phyloP scores from a whole-genome alignment of 2,329 filamentous ascomycete species.

The Xylariaceae sp. region DNA sequence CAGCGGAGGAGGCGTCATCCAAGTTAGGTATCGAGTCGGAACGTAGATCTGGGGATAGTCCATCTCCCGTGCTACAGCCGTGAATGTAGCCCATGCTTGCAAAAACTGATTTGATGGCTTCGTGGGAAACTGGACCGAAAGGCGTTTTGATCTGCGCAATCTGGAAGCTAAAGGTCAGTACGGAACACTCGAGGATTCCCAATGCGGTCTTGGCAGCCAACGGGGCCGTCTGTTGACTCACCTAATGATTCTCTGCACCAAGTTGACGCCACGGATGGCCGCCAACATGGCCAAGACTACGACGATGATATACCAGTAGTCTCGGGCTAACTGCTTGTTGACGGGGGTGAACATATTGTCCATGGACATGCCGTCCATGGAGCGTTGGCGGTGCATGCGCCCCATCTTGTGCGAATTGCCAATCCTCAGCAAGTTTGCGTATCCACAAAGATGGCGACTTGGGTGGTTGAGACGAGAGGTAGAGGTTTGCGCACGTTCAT shows the following conservation, averaged over 20 bases:
- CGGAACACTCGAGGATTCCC: background rate
- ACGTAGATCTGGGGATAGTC: conserved; percentile 52
- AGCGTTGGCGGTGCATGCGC: conserved; percentile 21
- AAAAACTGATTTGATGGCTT: conserved; percentile 42
- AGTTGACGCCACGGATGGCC: conserved; percentile 40
- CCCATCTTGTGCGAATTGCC: conserved; percentile 25
- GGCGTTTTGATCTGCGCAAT: conserved; percentile 40
- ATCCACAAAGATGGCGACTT: background rate
- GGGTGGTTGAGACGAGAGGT: background rate
- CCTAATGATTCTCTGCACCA: conserved; percentile 40
- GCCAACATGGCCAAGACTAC: conserved; percentile 42
- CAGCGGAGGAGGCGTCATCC: conserved; percentile 54
- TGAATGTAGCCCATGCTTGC: conserved; percentile 54
- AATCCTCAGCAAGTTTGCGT: background rate
- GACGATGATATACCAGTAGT: conserved; percentile 56
- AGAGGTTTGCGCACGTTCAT: background rate
- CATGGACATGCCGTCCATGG: conserved; percentile 17
- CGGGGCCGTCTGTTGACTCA: conserved; percentile 23
- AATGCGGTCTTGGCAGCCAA: background rate
- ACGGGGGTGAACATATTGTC: conserved; percentile 37
- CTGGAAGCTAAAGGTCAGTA: conserved; percentile 31
- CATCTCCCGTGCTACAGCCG: conserved; percentile 51
- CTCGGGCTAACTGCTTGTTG: conserved; percentile 48
- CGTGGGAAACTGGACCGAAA: conserved; percentile 46
- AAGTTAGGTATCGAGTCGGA: conserved; percentile 42